These are phyloP conservation scores for Nicotiana knightiana DNA, from an alignment of 257 asterid genomes.

Conservation along the genomic window DNA sequence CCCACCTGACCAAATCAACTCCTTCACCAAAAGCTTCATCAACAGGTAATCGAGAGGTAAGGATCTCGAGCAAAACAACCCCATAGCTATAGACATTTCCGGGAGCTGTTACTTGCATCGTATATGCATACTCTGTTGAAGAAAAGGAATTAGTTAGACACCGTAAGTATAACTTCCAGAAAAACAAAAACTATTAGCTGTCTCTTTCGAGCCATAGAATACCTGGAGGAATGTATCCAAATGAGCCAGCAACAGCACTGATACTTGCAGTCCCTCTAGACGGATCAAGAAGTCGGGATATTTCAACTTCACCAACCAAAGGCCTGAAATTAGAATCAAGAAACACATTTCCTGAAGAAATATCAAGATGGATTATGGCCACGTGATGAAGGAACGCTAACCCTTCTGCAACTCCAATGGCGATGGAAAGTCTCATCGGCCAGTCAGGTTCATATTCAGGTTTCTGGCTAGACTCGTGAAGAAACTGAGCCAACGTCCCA, in stretches of 20 bases:
- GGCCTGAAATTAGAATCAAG: slow-evolving; percentile 71
- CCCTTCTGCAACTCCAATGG: slow-evolving; percentile 93
- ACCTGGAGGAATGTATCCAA: slow-evolving; percentile 99
- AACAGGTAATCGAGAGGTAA: slow-evolving; percentile 68
- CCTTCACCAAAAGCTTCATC: slow-evolving; percentile 97
- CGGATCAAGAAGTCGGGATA: slow-evolving; percentile 90
- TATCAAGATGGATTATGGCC: slow-evolving; percentile 90
- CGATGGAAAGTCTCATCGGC: slow-evolving; percentile 72
- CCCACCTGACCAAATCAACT: slow-evolving; percentile 96
- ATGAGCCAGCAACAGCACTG: slow-evolving; percentile 98
- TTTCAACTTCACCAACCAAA: slow-evolving; percentile 79
- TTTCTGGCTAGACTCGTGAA: slow-evolving; percentile 45
- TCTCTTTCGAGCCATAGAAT: background rate
- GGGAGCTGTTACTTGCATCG: slow-evolving; percentile 99
- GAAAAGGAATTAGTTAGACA: background rate
- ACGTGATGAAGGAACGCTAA: slow-evolving; percentile 78
- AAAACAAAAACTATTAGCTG: background rate
- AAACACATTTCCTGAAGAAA: slow-evolving; percentile 81
- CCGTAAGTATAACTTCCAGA: background rate
- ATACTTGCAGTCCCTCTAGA: slow-evolving; percentile 97
- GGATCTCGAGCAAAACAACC: slow-evolving; percentile 88
- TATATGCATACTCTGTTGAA: slow-evolving; percentile 86
- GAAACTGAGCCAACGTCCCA: slow-evolving; percentile 70
- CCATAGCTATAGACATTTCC: slow-evolving; percentile 98
- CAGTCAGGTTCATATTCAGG: slow-evolving; percentile 70